Conservation (phyloP, 2,329 filamentous ascomycete species). For the Talaromyces sp. region DNA sequence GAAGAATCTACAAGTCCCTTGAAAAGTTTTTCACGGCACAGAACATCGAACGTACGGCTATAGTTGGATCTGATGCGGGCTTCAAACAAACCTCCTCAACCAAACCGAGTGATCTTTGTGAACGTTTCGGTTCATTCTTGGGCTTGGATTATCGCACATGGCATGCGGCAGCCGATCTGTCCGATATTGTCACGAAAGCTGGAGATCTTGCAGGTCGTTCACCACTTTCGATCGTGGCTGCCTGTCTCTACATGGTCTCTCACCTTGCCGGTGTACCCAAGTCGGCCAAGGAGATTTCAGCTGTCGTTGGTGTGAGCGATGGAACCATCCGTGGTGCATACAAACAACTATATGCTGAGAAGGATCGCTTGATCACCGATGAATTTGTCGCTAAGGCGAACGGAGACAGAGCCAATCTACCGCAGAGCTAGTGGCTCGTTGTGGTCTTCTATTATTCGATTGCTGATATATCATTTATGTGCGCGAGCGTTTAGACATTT, state of each 20-base stretch:
- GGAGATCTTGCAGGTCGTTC: constrained; percentile 87
- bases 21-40: constrained; percentile 82
- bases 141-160: constrained; percentile 71
- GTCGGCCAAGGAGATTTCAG: constrained; percentile 80
- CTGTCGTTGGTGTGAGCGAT: constrained; percentile 85
- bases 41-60: constrained; percentile 56
- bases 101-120: constrained; percentile 77
- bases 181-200: constrained; percentile 70
- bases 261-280: constrained; percentile 77
- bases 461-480: background rate
- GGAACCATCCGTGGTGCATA: constrained; percentile 96
- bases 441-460: background rate
- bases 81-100: constrained; percentile 61
- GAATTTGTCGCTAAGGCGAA: constrained; percentile 71
- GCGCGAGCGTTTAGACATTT: background rate
- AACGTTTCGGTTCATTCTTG: constrained; percentile 84
- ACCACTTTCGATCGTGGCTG: constrained; percentile 87
- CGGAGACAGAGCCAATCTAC: constrained; percentile 69
- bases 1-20: constrained; percentile 87
- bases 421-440: constrained; percentile 35
- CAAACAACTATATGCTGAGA: constrained; percentile 75
- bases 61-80: constrained; percentile 61
- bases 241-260: constrained; percentile 94
- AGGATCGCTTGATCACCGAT: constrained; percentile 69
- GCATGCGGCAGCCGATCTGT: constrained; percentile 75